Evolutionary conservation across 208 protist species (phyloP).

Genomic region (Naegleria gruberi): DNA sequence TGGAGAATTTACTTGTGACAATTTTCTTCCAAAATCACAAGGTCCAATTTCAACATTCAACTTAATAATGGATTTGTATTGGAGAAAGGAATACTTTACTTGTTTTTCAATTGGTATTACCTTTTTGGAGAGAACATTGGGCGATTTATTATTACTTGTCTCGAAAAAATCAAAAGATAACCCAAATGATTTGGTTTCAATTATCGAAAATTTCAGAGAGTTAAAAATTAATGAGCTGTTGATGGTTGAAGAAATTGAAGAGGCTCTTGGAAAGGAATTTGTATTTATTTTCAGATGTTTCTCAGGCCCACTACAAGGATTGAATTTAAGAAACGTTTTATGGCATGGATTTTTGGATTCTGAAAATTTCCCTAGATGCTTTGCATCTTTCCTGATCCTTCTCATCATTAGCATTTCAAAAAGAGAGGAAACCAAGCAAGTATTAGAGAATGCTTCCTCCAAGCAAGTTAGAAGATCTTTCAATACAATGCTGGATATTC

Average conservation of each 20-base stretch:
- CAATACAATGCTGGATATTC: background rate
- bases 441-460: background rate
- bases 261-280: background rate
- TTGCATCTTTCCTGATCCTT: background rate
- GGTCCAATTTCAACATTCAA: background rate
- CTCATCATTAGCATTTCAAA: background rate
- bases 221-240: background rate
- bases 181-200: background rate
- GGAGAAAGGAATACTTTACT: background rate
- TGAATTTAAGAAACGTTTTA: slow-evolving; percentile 9
- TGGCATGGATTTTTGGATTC: slow-evolving; percentile 12
- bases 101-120: background rate
- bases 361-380: background rate
- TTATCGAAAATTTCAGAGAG: background rate
- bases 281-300: slow-evolving; percentile 2
- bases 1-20: background rate
- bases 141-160: background rate
- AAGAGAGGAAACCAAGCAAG: background rate
- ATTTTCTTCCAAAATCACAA: background rate
- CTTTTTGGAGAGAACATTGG: background rate
- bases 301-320: background rate
- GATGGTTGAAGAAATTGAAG: background rate
- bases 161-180: background rate
- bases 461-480: background rate
- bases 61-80: background rate